Evolutionary conservation across 2,329 filamentous ascomycete species (phyloP).

Genomic region (Ceratocystis lukuohia): DNA sequence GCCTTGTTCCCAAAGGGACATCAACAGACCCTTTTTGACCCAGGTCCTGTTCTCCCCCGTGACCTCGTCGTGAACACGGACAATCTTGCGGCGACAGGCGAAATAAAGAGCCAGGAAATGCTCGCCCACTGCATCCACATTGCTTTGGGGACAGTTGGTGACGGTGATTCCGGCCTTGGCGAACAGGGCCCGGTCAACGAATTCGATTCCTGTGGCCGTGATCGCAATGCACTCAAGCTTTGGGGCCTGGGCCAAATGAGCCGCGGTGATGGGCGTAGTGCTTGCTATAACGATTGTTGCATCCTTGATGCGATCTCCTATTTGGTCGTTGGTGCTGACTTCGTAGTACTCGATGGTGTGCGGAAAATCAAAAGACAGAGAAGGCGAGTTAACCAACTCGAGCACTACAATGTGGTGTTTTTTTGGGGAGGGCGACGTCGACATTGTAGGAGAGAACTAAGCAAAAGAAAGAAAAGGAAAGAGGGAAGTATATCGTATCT

Average conservation of each 20-base stretch:
- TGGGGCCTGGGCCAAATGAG: conserved; percentile 4
- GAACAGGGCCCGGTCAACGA: conserved; percentile 13
- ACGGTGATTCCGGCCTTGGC: conserved; percentile 13
- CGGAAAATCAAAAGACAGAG: conserved; percentile 12
- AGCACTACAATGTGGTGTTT: conserved; percentile 15
- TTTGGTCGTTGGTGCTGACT: neutral
- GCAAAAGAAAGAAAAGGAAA: neutral
- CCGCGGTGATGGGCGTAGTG: conserved; percentile 13
- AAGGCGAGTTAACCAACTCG: conserved; percentile 12
- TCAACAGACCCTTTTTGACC: conserved; percentile 11
- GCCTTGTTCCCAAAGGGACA: conserved; percentile 13
- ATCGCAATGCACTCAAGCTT: conserved; percentile 12
- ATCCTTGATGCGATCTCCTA: conserved; percentile 13
- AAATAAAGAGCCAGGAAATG: conserved; percentile 18
- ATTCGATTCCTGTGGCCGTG: conserved; percentile 17
- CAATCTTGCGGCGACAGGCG: conserved; percentile 12
- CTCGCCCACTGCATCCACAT: conserved; percentile 13
- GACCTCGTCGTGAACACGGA: conserved; percentile 7
- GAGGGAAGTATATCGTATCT: neutral
- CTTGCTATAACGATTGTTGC: conserved; percentile 17
- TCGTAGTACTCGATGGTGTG: conserved; percentile 13
- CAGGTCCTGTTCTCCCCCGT: neutral
- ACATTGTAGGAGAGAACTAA: neutral
- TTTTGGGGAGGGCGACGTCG: conserved; percentile 18
- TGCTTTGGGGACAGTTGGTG: conserved; percentile 17